These are phyloP conservation scores for Quercus agrifolia DNA, from an alignment of 306 rosid genomes.

Conservation along the genomic window DNA sequence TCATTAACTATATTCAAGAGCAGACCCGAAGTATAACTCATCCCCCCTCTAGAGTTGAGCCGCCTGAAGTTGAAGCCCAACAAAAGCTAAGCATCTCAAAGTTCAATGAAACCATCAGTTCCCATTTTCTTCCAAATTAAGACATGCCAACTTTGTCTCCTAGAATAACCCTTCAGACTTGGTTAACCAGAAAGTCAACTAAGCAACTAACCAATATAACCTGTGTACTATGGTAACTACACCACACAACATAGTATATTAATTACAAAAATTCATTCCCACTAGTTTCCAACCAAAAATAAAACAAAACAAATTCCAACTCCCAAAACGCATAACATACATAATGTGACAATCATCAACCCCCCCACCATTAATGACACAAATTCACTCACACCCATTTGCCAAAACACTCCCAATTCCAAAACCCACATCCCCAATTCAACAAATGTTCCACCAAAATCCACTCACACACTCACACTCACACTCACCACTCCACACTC, in stretches of 20 bases:
- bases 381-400: conserved; percentile 1
- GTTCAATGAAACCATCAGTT: conserved; percentile 30
- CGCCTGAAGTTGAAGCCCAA: conserved; percentile 14
- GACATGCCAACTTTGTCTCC: conserved; percentile 42
- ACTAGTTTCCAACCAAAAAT: conserved; percentile 20
- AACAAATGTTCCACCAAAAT: conserved; percentile 10
- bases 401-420: conserved; percentile 6
- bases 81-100: conserved; percentile 25
- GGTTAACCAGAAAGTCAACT: conserved; percentile 11
- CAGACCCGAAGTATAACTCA: conserved; percentile 22
- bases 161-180: conserved; percentile 15
- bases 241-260: conserved; percentile 14
- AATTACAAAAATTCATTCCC: conserved; percentile 25
- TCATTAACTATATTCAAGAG: conserved; percentile 15
- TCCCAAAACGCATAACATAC: conserved; percentile 4
- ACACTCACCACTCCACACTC: conserved; percentile 13
- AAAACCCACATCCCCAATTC: background rate
- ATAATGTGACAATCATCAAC: background rate
- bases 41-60: conserved; percentile 25
- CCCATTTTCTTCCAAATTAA: conserved; percentile 30
- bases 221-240: conserved; percentile 20
- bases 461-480: conserved; percentile 16
- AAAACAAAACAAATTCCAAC: background rate
- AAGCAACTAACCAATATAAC: conserved; percentile 25
- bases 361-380: background rate